Evolutionary conservation across 1,139 yeast species (phyloP).

Genomic region (Kodamaea fungicola): DNA sequence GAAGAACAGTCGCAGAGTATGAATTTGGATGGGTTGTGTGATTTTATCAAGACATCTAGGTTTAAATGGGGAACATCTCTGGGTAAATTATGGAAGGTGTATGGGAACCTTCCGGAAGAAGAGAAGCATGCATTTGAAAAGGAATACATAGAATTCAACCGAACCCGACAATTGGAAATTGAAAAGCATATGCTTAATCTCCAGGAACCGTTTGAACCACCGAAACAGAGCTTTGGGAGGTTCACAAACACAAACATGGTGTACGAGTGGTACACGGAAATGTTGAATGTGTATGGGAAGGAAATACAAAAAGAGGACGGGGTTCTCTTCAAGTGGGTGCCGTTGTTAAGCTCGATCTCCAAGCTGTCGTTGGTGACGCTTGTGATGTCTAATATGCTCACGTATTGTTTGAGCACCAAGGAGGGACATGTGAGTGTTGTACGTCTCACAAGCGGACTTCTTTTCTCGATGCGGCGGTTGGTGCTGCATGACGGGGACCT

Average conservation of each 20-base stretch:
- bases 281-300: conserved; percentile 4
- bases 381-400: conserved; percentile 19
- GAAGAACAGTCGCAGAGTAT: conserved; percentile 3
- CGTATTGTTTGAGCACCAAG: conserved; percentile 17
- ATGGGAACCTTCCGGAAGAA: background rate
- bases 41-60: conserved; percentile 2
- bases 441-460: conserved; percentile 13
- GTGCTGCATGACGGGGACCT: conserved; percentile 8
- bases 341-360: conserved; percentile 19
- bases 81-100: background rate
- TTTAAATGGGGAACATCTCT: background rate
- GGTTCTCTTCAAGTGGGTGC: conserved; percentile 13
- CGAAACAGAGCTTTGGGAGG: background rate
- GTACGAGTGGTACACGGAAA: conserved; percentile 14
- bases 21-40: conserved; percentile 6
- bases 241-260: conserved; percentile 5
- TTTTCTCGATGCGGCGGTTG: conserved; percentile 13
- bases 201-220: conserved; percentile 10
- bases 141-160: conserved; percentile 23
- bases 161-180: conserved; percentile 22
- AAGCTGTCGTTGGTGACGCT: conserved; percentile 18
- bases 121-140: conserved; percentile 18
- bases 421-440: conserved; percentile 15
- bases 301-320: conserved; percentile 9
- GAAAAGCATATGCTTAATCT: conserved; percentile 22